Evolutionary conservation across 768 basidiomycete species (phyloP).

Genomic region (Floccularia luteovirens): DNA sequence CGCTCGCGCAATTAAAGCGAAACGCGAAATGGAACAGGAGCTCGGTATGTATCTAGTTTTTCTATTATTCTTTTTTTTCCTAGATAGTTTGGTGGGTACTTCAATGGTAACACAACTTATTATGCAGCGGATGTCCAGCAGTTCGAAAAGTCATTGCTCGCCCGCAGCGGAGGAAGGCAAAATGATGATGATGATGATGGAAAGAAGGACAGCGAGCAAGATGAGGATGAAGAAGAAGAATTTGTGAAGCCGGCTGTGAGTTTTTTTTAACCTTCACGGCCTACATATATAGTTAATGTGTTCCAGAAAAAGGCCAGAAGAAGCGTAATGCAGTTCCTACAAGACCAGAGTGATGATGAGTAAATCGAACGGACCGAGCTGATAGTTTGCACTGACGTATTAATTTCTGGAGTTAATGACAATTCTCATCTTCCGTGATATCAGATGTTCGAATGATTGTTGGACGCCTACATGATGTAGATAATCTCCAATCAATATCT

Average conservation of each 20-base stretch:
- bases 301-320: slow-evolving; percentile 37
- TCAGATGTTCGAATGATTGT: no score
- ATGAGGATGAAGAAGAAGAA: slow-evolving; percentile 14
- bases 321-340: slow-evolving; percentile 67
- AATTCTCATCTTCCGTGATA: no score
- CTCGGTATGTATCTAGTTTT: slow-evolving; percentile 43
- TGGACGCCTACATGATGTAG: no score
- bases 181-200: no score
- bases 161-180: slow-evolving; percentile 12
- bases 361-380: no score
- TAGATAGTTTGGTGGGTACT: not conserved
- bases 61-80: not conserved
- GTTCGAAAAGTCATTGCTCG: slow-evolving; percentile 48
- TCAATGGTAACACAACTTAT: not conserved
- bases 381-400: no score
- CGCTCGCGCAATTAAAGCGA: slow-evolving; percentile 66
- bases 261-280: slow-evolving; percentile 1
- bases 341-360: slow-evolving; percentile 65
- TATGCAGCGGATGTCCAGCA: slow-evolving; percentile 64
- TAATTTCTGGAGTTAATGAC: no score
- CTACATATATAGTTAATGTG: not conserved
- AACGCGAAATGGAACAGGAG: slow-evolving; percentile 72
- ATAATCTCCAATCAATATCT: no score
- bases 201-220: slow-evolving; percentile 12
- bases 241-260: slow-evolving; percentile 37